Evolutionary conservation across 192 early-diverging fungal species (phyloP).

Genomic region (Radiomyces spectabilis): DNA sequence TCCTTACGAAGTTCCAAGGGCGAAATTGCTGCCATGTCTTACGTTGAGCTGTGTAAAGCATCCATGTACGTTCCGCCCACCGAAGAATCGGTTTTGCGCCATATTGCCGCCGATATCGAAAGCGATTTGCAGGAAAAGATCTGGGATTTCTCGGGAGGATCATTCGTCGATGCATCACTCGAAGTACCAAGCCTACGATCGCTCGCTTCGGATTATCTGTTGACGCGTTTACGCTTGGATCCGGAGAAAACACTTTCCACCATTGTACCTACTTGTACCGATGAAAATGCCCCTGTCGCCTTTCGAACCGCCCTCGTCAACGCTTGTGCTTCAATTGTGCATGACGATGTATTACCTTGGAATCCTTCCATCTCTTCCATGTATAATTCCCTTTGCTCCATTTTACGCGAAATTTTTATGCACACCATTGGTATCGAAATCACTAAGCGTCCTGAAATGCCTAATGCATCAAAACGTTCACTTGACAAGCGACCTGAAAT

Average conservation of each 20-base stretch:
- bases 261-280: conserved; percentile 59
- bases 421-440: conserved; percentile 32
- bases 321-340: conserved; percentile 58
- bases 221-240: conserved; percentile 61
- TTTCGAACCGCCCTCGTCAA: conserved; percentile 77
- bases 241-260: conserved; percentile 57
- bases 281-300: conserved; percentile 54
- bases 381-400: conserved; percentile 47
- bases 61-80: conserved; percentile 55
- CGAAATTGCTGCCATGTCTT: conserved; percentile 59
- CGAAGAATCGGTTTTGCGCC: conserved; percentile 50
- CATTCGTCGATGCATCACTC: background rate
- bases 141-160: conserved; percentile 10
- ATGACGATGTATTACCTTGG: conserved; percentile 61
- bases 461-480: conserved; percentile 22
- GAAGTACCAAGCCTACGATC: no score
- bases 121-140: conserved; percentile 49
- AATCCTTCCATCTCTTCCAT: conserved; percentile 48
- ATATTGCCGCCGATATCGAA: conserved; percentile 62
- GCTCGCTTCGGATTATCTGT: conserved; percentile 62
- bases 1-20: conserved; percentile 42
- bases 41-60: conserved; percentile 65
- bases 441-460: conserved; percentile 5
- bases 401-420: conserved; percentile 55
- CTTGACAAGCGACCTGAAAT: conserved; percentile 32